A percentile compares a stretch with the other conserved stretches of the same genome.
These are phyloP conservation scores for Podosphaera aphanis DNA, from an alignment of 2,329 filamentous ascomycete genomes.

Conservation along the genomic window DNA sequence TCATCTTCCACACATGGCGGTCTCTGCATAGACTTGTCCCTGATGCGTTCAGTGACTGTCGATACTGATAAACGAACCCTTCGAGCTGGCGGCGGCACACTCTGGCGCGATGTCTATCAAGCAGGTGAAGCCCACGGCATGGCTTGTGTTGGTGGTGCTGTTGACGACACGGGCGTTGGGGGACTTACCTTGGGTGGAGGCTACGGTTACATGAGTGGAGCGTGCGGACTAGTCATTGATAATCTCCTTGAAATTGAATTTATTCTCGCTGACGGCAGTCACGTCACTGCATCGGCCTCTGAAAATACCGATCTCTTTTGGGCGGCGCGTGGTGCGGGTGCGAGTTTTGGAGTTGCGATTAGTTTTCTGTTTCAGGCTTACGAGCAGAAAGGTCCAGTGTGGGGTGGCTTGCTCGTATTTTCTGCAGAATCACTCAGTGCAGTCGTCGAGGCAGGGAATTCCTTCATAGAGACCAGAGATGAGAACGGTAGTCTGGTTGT, in stretches of 20 bases:
- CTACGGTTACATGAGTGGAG: slow-evolving; percentile 30
- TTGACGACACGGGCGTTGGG: slow-evolving; percentile 5
- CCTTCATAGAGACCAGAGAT: background rate
- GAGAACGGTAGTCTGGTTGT: slow-evolving; percentile 1
- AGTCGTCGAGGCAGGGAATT: background rate
- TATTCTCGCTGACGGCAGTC: slow-evolving; percentile 7
- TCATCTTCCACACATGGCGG: slow-evolving; percentile 8
- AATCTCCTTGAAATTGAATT: slow-evolving; percentile 7
- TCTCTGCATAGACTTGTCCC: slow-evolving; percentile 8
- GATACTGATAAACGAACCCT: slow-evolving; percentile 5
- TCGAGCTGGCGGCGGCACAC: slow-evolving; percentile 7
- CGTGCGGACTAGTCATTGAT: slow-evolving; percentile 9
- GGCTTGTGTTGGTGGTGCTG: slow-evolving; percentile 10
- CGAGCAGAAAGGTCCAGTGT: slow-evolving; percentile 5
- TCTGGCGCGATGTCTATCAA: slow-evolving; percentile 10
- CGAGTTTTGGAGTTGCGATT: slow-evolving; percentile 6
- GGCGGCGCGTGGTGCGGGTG: slow-evolving; percentile 8
- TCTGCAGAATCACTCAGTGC: slow-evolving; percentile 2
- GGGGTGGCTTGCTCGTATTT: slow-evolving; percentile 7
- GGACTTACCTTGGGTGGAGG: slow-evolving; percentile 9
- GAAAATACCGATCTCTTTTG: slow-evolving; percentile 9
- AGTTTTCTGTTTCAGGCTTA: slow-evolving; percentile 3
- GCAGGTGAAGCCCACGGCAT: slow-evolving; percentile 6
- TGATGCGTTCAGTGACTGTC: slow-evolving; percentile 7
- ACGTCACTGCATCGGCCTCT: slow-evolving; percentile 4